Evolutionary conservation across 1,284 basidiomycete genomes (phyloP).

Genomic region (Mrakiaceae sp.): DNA sequence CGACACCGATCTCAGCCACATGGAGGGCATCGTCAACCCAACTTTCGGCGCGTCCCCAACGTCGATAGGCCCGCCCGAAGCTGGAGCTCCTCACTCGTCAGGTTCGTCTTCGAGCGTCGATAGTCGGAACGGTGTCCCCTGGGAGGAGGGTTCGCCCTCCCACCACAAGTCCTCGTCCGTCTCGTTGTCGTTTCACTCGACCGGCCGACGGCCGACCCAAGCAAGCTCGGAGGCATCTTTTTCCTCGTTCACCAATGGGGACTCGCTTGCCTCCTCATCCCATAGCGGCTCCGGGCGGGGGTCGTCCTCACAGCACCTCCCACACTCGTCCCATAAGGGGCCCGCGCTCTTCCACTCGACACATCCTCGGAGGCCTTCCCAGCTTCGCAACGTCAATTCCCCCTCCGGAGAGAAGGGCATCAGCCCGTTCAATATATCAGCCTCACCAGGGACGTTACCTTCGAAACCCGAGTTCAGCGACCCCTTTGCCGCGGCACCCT

Average conservation of each 20-base stretch:
- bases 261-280: not conserved
- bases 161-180: not conserved
- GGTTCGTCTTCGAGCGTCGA: slow-evolving; percentile 4
- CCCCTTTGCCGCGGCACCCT: not conserved
- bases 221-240: not conserved
- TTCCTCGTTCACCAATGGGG: not conserved
- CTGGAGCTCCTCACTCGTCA: slow-evolving; percentile 13
- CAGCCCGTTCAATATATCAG: slow-evolving; percentile 11
- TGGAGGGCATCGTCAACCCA: slow-evolving; percentile 70
- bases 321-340: slow-evolving; percentile 22
- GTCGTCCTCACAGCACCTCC: not conserved
- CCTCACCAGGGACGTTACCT: not conserved
- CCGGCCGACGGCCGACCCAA: not conserved
- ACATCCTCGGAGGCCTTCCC: slow-evolving; percentile 32
- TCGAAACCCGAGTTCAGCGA: slow-evolving; percentile 2
- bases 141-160: not conserved
- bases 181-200: not conserved
- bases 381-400: slow-evolving; percentile 32
- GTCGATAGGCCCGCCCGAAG: slow-evolving; percentile 22
- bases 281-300: slow-evolving; percentile 21
- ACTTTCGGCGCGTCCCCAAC: slow-evolving; percentile 25
- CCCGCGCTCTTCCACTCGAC: slow-evolving; percentile 19
- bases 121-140: slow-evolving; percentile 2
- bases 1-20: slow-evolving; percentile 65
- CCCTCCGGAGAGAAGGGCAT: slow-evolving; percentile 23